Percentiles rank a stretch among this genome's conserved stretches.
Conservation (phyloP, 768 basidiomycete species). For the Inosperma sp. region DNA sequence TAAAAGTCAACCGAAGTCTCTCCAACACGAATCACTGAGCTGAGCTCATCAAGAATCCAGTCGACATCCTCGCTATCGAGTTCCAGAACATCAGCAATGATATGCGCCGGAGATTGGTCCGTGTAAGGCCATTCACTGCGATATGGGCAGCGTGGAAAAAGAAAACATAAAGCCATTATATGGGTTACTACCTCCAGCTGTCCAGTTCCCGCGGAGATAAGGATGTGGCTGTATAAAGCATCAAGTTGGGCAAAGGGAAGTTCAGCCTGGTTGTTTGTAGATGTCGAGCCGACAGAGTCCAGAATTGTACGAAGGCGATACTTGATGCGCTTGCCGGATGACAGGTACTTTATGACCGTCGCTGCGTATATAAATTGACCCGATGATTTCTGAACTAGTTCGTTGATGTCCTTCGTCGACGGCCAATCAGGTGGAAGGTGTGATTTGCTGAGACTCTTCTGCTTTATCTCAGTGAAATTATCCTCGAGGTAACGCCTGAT, state of each 20-base stretch:
- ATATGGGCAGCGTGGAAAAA: not conserved
- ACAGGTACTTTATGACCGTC: constrained; percentile 7
- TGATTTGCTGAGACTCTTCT: not conserved
- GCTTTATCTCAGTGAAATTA: constrained; percentile 2
- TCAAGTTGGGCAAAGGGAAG: constrained; percentile 1
- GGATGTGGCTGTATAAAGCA: not conserved
- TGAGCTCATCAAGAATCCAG: not conserved
- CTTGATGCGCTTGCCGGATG: not conserved
- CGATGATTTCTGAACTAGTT: constrained; percentile 5
- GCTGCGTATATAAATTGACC: constrained; percentile 12
- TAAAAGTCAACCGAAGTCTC: not conserved
- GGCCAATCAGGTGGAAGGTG: constrained; percentile 8
- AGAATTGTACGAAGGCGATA: not conserved
- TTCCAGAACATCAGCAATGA: not conserved
- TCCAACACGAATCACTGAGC: not conserved
- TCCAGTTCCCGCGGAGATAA: not conserved
- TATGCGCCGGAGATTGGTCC: not conserved
- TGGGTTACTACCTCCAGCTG: not conserved
- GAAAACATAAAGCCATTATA: not conserved
- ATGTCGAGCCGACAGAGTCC: not conserved
- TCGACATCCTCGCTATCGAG: not conserved
- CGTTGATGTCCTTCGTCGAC: not conserved
- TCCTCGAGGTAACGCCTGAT: constrained; percentile 9
- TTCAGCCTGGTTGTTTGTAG: too few relatives aligned
- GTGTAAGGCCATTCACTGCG: not conserved